These are phyloP conservation scores for Ganoderma lingzhi DNA, from an alignment of 1,284 basidiomycete genomes.

Conservation along the genomic window DNA sequence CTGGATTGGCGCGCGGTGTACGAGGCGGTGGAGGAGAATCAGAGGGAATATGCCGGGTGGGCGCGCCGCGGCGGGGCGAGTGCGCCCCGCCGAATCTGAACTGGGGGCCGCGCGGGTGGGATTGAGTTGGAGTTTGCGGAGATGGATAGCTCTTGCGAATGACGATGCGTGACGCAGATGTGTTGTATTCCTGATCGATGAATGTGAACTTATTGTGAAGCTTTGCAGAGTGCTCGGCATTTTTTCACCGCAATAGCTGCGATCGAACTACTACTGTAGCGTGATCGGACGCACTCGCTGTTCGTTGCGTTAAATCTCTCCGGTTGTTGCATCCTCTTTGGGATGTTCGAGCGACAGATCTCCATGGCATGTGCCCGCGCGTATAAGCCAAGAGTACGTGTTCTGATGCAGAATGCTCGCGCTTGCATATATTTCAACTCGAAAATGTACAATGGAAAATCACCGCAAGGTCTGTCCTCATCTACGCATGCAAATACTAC, in stretches of 20 bases:
- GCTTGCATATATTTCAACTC: neutral
- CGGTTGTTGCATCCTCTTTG: neutral
- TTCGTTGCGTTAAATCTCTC: neutral
- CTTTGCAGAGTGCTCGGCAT: neutral
- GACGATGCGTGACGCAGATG: neutral
- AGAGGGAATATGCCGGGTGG: conserved; percentile 26
- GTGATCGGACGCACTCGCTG: neutral
- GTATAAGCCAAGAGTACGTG: neutral
- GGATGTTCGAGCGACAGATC: neutral
- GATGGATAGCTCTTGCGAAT: neutral
- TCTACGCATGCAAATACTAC: neutral
- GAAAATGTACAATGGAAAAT: neutral
- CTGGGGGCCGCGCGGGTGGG: too few relatives aligned
- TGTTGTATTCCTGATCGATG: neutral
- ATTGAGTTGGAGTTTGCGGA: neutral
- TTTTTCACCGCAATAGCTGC: neutral
- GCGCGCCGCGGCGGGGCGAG: neutral
- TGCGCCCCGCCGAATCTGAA: neutral
- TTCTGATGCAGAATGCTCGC: neutral
- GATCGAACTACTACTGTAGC: neutral
- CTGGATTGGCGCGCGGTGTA: conserved; percentile 37
- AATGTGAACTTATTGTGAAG: neutral
- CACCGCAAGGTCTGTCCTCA: neutral
- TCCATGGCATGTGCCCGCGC: neutral
- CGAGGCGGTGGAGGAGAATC: conserved; percentile 31